phyloP scores from a whole-genome alignment of 1,284 basidiomycete species.

The Thecaphora frezii region DNA sequence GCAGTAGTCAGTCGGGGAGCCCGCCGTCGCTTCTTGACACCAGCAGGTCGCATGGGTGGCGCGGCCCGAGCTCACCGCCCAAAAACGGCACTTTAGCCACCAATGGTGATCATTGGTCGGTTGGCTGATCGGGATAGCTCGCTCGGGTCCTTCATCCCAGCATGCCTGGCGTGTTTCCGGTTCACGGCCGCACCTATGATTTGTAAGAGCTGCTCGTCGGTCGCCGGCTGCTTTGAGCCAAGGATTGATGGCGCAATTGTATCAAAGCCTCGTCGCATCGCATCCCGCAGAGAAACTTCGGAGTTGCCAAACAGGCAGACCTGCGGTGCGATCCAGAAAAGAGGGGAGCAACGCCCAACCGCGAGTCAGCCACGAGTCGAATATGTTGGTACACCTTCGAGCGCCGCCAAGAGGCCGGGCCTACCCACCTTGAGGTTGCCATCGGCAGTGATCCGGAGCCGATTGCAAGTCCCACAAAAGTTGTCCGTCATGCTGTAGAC shows the following conservation, averaged over 20 bases:
- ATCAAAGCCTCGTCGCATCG: slow-evolving; percentile 64
- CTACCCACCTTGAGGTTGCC: slow-evolving; percentile 77
- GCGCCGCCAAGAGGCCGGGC: background rate
- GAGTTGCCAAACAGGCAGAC: slow-evolving; percentile 79
- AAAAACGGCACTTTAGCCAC: slow-evolving; percentile 57
- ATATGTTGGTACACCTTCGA: background rate
- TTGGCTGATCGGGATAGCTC: slow-evolving; percentile 43
- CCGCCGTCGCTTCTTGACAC: too few relatives aligned
- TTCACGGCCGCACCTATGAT: slow-evolving; percentile 71
- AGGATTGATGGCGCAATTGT: slow-evolving; percentile 15
- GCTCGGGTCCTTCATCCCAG: slow-evolving; percentile 54
- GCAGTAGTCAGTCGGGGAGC: too few relatives aligned
- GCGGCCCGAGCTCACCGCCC: background rate
- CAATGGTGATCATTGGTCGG: slow-evolving; percentile 80
- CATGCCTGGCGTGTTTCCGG: slow-evolving; percentile 80
- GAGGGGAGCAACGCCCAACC: background rate
- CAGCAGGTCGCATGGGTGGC: too few relatives aligned
- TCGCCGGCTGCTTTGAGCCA: slow-evolving; percentile 27
- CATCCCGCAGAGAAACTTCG: slow-evolving; percentile 77
- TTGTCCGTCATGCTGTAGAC: slow-evolving; percentile 69
- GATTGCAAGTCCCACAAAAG: slow-evolving; percentile 82
- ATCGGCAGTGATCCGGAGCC: slow-evolving; percentile 80
- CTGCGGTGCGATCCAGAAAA: slow-evolving; percentile 5
- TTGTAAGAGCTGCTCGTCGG: slow-evolving; percentile 69
- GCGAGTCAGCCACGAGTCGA: background rate